phyloP scores from a whole-genome alignment of 164 flowering plant genomes.

The Magnolia officinalis region DNA sequence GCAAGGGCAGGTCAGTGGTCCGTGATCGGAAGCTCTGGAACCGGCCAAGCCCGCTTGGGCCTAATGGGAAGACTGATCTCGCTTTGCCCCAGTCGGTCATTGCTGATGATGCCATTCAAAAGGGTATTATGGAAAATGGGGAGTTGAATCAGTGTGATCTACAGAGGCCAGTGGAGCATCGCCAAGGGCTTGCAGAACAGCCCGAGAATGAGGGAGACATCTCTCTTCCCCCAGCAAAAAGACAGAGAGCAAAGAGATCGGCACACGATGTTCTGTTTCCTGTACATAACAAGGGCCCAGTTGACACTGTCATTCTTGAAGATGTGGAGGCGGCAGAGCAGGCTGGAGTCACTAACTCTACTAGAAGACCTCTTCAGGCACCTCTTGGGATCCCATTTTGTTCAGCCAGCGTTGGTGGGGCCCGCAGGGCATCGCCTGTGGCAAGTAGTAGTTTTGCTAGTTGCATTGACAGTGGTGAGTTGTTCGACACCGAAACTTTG shows the following conservation, averaged over 20 bases:
- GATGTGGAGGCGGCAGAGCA: slow-evolving; percentile 47
- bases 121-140: slow-evolving; percentile 60
- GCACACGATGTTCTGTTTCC: slow-evolving; percentile 22
- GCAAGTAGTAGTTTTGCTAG: slow-evolving; percentile 29
- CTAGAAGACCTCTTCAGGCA: slow-evolving; percentile 57
- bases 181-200: slow-evolving; percentile 49
- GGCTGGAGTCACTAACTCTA: slow-evolving; percentile 20
- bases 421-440: slow-evolving; percentile 49
- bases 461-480: slow-evolving; percentile 43
- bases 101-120: slow-evolving; percentile 36
- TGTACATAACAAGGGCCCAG: slow-evolving; percentile 39
- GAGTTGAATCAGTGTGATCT: slow-evolving; percentile 47
- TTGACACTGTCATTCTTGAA: slow-evolving; percentile 29
- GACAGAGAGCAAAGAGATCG: slow-evolving; percentile 28
- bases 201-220: slow-evolving; percentile 42
- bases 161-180: slow-evolving; percentile 52
- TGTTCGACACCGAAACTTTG: slow-evolving; percentile 61
- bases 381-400: slow-evolving; percentile 92
- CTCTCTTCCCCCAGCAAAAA: slow-evolving; percentile 27
- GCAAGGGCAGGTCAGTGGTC: slow-evolving; percentile 58
- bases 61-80: slow-evolving; percentile 60
- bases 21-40: slow-evolving; percentile 62
- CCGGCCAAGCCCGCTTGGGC: slow-evolving; percentile 73
- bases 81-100: slow-evolving; percentile 29
- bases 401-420: slow-evolving; percentile 80